phyloP scores from a whole-genome alignment of 108 stramenopile genomes.

The Nitzschia putrida region DNA sequence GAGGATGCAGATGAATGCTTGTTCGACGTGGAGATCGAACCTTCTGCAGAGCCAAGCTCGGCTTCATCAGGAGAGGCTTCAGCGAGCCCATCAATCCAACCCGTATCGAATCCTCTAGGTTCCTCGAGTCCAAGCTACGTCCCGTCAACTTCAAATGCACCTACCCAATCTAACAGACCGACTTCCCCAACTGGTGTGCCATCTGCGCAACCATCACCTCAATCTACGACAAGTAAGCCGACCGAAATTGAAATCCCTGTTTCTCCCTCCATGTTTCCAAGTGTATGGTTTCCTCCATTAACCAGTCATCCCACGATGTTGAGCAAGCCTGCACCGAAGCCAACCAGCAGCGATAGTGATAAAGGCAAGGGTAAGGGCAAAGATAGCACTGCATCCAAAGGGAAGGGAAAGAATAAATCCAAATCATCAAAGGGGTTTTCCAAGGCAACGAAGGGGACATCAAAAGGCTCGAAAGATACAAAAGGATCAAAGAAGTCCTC shows the following conservation, averaged over 20 bases:
- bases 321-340: background rate
- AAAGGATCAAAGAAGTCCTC: background rate
- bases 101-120: background rate
- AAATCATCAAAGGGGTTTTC: background rate
- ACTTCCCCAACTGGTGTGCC: background rate
- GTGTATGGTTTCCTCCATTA: background rate
- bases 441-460: background rate
- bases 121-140: too few relatives aligned
- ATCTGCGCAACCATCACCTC: background rate
- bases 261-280: background rate
- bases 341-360: background rate
- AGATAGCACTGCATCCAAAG: background rate
- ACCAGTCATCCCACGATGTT: background rate
- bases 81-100: background rate
- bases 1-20: slow-evolving; percentile 10
- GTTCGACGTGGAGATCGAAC: background rate
- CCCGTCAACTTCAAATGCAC: background rate
- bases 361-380: slow-evolving; percentile 1
- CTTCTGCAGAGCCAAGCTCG: background rate
- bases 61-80: too few relatives aligned
- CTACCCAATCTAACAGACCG: slow-evolving; percentile 1
- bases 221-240: background rate
- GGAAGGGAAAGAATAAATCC: background rate
- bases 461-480: background rate
- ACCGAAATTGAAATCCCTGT: background rate